Conservation (phyloP, 371 early-diverging fungal species). For the Mortierella sp. region DNA sequence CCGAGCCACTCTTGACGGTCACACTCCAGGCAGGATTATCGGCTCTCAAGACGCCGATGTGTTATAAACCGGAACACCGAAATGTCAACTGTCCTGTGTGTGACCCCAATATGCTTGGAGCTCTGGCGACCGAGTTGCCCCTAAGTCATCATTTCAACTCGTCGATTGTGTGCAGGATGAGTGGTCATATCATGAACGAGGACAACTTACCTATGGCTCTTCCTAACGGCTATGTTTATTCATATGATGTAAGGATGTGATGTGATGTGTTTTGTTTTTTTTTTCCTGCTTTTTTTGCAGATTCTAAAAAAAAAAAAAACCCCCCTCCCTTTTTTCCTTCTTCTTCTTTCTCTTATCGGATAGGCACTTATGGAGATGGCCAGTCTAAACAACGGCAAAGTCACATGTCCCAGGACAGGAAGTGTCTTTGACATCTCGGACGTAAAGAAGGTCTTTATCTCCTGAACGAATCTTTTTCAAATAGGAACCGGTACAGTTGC, state of each 20-base stretch:
- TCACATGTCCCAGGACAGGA: slow-evolving; percentile 87
- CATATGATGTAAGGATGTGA: slow-evolving; percentile 60
- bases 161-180: slow-evolving; percentile 90
- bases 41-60: slow-evolving; percentile 86
- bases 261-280: slow-evolving; percentile 50
- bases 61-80: slow-evolving; percentile 75
- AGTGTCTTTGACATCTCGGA: slow-evolving; percentile 68
- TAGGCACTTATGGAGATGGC: slow-evolving; percentile 88
- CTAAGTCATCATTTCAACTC: slow-evolving; percentile 94
- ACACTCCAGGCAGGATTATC: slow-evolving; percentile 93
- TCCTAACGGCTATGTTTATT: slow-evolving; percentile 96
- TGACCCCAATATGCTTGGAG: slow-evolving; percentile 81
- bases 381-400: slow-evolving; percentile 73
- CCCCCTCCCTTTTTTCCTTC: too few species aligned
- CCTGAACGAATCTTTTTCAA: too few species aligned
- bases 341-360: not conserved
- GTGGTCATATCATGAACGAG: slow-evolving; percentile 91
- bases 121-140: slow-evolving; percentile 85
- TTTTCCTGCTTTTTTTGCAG: too few species aligned
- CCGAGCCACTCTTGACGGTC: slow-evolving; percentile 84
- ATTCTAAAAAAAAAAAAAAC: too few species aligned
- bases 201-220: slow-evolving; percentile 95
- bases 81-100: slow-evolving; percentile 97
- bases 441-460: slow-evolving; percentile 88
- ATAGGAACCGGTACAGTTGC: too few species aligned